Evolutionary conservation across 2,329 filamentous ascomycete species (phyloP).

Genomic region (Penicillium crustosum): DNA sequence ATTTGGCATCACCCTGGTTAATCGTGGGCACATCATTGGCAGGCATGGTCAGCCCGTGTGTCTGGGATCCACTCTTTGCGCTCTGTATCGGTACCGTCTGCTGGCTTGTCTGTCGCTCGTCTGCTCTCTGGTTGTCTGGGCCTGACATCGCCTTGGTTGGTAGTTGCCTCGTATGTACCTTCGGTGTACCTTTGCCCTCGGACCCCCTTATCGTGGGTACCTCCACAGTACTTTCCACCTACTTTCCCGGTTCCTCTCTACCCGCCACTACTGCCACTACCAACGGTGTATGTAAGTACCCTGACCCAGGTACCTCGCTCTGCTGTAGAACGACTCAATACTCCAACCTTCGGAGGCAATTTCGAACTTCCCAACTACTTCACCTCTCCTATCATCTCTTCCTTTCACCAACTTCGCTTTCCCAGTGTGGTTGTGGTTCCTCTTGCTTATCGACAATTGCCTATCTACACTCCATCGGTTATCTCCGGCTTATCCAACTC

Average conservation of each 20-base stretch:
- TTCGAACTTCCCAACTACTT: conserved; percentile 18
- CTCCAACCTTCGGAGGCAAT: conserved; percentile 20
- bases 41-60: conserved; percentile 3
- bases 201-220: conserved; percentile 13
- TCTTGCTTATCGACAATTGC: conserved; percentile 13
- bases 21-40: conserved; percentile 10
- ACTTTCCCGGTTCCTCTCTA: not conserved
- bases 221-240: conserved; percentile 8
- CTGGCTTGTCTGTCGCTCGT: not conserved
- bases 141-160: conserved; percentile 4
- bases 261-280: conserved; percentile 16
- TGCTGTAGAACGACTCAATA: conserved; percentile 4
- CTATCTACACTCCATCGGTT: conserved; percentile 33
- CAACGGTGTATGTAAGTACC: conserved; percentile 15
- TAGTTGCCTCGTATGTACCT: conserved; percentile 7
- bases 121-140: conserved; percentile 8
- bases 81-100: conserved; percentile 17
- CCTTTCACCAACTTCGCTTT: conserved; percentile 2
- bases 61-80: conserved; percentile 4
- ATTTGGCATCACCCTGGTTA: conserved; percentile 22
- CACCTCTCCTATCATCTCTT: conserved; percentile 3
- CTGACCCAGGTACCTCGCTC: conserved; percentile 21
- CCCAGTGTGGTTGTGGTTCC: conserved; percentile 2
- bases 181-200: conserved; percentile 10
- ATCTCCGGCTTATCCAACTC: conserved; percentile 33